phyloP scores from a whole-genome alignment of 495 filamentous ascomycete genomes.

The Parathielavia appendiculata region DNA sequence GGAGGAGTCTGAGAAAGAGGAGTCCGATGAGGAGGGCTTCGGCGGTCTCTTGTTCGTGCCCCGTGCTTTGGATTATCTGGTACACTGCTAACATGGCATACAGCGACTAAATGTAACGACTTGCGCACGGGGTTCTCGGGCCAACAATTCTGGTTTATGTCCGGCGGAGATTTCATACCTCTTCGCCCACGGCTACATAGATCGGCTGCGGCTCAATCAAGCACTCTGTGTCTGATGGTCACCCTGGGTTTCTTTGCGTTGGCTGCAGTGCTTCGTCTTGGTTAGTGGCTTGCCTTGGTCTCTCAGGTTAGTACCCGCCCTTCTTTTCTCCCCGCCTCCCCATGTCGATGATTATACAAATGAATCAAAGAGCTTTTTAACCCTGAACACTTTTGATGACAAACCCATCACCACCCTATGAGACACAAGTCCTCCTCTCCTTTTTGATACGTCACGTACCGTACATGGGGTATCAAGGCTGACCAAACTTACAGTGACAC shows the following conservation, averaged over 20 bases:
- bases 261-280: slow-evolving; percentile 4
- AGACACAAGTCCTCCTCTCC: slow-evolving; percentile 34
- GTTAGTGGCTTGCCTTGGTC: neutral
- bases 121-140: slow-evolving; percentile 32
- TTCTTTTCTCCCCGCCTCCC: neutral
- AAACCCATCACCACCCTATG: slow-evolving; percentile 49
- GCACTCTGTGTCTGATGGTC: slow-evolving; percentile 30
- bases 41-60: slow-evolving; percentile 64
- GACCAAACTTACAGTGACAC: slow-evolving; percentile 18
- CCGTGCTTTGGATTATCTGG: neutral
- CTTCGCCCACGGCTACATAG: slow-evolving; percentile 40
- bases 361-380: slow-evolving; percentile 54
- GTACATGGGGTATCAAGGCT: slow-evolving; percentile 31
- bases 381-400: slow-evolving; percentile 45
- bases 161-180: slow-evolving; percentile 33
- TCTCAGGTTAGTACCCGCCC: slow-evolving; percentile 42
- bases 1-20: slow-evolving; percentile 59
- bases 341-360: slow-evolving; percentile 50
- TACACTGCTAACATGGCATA: slow-evolving; percentile 20
- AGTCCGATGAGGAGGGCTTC: slow-evolving; percentile 53
- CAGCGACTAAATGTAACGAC: slow-evolving; percentile 42
- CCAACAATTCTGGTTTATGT: slow-evolving; percentile 37
- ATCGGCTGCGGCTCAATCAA: slow-evolving; percentile 44
- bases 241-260: neutral
- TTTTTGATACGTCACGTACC: slow-evolving; percentile 15